Evolutionary conservation across 441 rosid genomes (phyloP), one percentile per base, ranked within the genome.

Genomic region (Biscutella auriculata): DNA sequence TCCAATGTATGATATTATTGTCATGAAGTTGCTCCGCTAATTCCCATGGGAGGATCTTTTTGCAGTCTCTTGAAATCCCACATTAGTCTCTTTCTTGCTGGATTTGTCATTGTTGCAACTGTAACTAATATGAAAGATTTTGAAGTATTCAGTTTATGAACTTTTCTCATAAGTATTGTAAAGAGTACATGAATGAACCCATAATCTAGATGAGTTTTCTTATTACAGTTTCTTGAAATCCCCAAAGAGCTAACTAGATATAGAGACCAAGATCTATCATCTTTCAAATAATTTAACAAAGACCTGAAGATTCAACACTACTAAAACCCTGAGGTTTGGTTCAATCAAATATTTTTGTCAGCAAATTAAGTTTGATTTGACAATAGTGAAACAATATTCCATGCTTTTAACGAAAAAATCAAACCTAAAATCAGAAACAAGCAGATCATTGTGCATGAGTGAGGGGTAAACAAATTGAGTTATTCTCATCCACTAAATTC

Each of bases 61-160:
- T 83, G 89, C 26, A 83, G 66, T 60, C 89, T 72, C 79, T 78
- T 83, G 73, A 83, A 83, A 69, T 83, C 89, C 76, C 89, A 73
- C 84, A 83, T 78, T 51, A 83, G 73, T 78, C 89, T 79, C 78
- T 80, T 83, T 67, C 79, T 83, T 1, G 87, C 77, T 10, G 90
- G 79, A 15, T 77, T 81, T 21, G 86, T 68, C 89, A 83, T 83
- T 41, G 52, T 12, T 76, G 50, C 65, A 2, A 16, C 46, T 35
- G 29, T 45, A 43, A n/a, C 17, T 2, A 23, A 35, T 4, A 36
- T 16, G 28, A 21, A 47, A 16, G 12, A 4, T 40, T 28, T 14
- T 1, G 8, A 58, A 52, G 7, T 51, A n/a, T 14, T 36, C 11
- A n/a, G n/a, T n/a, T 26, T 23, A 5, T 12, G 9, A 62, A 49